Conservation (phyloP, 2,329 filamentous ascomycete genomes). For the Calonectria pteridis region DNA sequence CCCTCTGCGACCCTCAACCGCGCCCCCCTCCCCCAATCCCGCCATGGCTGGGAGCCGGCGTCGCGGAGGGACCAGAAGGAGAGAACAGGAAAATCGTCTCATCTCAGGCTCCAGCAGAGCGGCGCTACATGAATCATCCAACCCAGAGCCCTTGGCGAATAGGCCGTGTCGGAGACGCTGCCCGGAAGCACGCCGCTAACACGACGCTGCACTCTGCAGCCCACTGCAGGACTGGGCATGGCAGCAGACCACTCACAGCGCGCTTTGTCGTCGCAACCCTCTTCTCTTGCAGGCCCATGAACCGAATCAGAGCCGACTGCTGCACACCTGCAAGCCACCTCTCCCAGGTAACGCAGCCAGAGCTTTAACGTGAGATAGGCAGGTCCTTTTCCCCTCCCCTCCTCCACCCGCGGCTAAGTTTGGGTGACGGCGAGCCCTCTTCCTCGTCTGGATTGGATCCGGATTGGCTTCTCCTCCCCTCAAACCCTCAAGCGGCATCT, state of each 20-base stretch:
- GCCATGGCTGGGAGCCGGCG: background rate
- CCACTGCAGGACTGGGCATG: conserved; percentile 33
- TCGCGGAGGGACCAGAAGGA: background rate
- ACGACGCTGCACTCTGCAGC: conserved; percentile 34
- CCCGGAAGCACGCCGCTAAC: conserved; percentile 34
- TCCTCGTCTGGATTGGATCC: background rate
- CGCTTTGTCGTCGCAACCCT: conserved; percentile 33
- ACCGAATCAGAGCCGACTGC: conserved; percentile 39
- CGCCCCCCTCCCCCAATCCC: background rate
- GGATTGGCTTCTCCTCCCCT: background rate
- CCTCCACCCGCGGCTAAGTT: conserved; percentile 10
- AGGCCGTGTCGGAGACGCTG: conserved; percentile 29
- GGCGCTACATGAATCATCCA: conserved; percentile 31
- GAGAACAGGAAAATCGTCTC: background rate
- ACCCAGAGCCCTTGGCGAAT: conserved; percentile 36
- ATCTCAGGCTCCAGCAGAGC: conserved; percentile 17
- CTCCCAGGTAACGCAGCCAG: conserved; percentile 30
- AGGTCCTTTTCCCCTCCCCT: conserved; percentile 22
- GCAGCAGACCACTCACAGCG: conserved; percentile 38
- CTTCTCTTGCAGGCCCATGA: conserved; percentile 37
- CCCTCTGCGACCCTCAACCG: background rate
- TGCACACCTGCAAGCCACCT: conserved; percentile 39
- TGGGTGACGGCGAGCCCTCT: conserved; percentile 2
- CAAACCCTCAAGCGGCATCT: conserved; percentile 12
- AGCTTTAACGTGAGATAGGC: conserved; percentile 34